Conservation (phyloP, 768 basidiomycete species). For the Dendrothele bispora region DNA sequence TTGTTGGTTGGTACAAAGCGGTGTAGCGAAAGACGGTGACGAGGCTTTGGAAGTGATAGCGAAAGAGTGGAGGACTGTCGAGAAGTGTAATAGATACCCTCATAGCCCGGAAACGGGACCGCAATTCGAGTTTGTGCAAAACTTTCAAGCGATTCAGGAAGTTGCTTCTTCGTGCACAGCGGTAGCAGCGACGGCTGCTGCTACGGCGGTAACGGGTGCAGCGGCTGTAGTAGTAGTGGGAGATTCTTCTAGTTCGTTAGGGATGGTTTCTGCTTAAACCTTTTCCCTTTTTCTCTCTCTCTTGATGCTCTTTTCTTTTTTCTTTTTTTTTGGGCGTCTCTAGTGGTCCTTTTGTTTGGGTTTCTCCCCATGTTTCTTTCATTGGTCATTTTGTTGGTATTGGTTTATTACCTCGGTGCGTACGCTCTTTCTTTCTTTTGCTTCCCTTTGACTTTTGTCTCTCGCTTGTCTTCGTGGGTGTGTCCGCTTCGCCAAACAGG, state of each 20-base stretch:
- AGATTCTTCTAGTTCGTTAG: no score
- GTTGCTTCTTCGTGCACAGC: neutral
- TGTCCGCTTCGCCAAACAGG: no score
- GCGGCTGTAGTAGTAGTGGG: neutral
- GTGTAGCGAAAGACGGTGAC: conserved; percentile 57
- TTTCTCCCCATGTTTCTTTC: no score
- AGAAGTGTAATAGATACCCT: conserved; percentile 75
- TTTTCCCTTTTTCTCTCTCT: neutral
- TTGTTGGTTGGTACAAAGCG: conserved; percentile 76
- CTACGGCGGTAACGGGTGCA: neutral
- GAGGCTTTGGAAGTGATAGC: conserved; percentile 68
- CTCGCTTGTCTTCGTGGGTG: no score
- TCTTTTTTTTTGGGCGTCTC: no score
- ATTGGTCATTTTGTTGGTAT: neutral
- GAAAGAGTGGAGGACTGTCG: conserved; percentile 70
- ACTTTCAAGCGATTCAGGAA: neutral
- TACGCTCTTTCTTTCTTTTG: no score
- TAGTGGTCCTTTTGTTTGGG: no score
- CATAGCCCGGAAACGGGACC: conserved; percentile 79
- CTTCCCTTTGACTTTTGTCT: no score
- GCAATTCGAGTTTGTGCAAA: conserved; percentile 68
- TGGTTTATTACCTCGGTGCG: neutral
- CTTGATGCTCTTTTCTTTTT: neutral
- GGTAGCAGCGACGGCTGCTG: neutral
- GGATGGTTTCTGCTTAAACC: neutral